These are phyloP conservation scores for Lojkania enalia DNA, from an alignment of 2,329 filamentous ascomycete species.

Conservation along the genomic window DNA sequence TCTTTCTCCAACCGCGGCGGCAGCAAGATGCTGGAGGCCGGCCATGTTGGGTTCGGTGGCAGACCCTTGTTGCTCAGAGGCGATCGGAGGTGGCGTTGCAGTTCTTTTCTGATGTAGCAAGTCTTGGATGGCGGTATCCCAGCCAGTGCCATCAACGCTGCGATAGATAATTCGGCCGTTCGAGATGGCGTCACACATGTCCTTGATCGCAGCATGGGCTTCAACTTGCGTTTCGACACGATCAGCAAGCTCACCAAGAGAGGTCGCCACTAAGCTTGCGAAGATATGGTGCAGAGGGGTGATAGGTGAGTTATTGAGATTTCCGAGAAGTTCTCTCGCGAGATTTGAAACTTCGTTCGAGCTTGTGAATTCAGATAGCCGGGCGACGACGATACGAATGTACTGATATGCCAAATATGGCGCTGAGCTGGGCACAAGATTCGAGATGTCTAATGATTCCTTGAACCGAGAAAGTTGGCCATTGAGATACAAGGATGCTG, in stretches of 20 bases:
- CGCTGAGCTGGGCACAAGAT: conserved; percentile 31
- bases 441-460: conserved; percentile 37
- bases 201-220: conserved; percentile 40
- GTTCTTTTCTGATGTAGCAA: conserved; percentile 35
- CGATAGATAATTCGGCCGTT: conserved; percentile 39
- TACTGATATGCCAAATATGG: conserved; percentile 43
- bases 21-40: conserved; percentile 44
- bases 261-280: conserved; percentile 40
- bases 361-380: conserved; percentile 27
- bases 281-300: conserved; percentile 43
- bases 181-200: conserved; percentile 38
- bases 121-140: conserved; percentile 41
- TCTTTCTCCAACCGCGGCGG: conserved; percentile 44
- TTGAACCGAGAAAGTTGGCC: conserved; percentile 35
- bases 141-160: conserved; percentile 35
- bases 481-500: conserved; percentile 32
- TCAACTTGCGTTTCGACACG: conserved; percentile 41
- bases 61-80: conserved; percentile 29
- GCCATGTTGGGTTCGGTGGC: conserved; percentile 42
- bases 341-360: conserved; percentile 30
- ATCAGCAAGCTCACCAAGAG: conserved; percentile 39
- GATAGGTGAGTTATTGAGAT: conserved; percentile 28
- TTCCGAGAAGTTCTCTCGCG: conserved; percentile 35
- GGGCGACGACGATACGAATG: conserved; percentile 38
- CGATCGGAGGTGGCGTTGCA: conserved; percentile 21